Evolutionary conservation across 805 yeast species (phyloP).

Genomic region (Hanseniaspora opuntiae): DNA sequence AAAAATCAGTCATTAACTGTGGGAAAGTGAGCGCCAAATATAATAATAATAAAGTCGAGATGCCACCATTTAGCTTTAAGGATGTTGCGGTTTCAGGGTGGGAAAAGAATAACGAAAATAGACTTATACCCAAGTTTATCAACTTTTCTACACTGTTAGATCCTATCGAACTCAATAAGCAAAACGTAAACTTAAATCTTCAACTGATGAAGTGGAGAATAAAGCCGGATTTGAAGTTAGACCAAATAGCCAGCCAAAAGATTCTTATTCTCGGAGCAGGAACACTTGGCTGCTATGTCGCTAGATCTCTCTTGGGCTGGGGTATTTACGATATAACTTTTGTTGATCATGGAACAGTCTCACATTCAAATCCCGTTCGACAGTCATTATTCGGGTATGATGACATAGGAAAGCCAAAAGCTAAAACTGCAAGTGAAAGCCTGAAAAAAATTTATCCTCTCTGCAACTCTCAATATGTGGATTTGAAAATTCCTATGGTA

Average conservation of each 20-base stretch:
- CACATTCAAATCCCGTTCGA: constrained; percentile 89
- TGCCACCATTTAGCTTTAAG: not conserved
- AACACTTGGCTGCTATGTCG: constrained; percentile 83
- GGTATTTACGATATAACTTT: constrained; percentile 77
- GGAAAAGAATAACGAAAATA: constrained; percentile 69
- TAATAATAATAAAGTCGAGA: constrained; percentile 15
- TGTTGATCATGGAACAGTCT: constrained; percentile 79
- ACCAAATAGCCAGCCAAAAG: constrained; percentile 42
- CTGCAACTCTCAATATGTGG: constrained; percentile 48
- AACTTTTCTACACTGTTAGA: constrained; percentile 71
- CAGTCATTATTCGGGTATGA: constrained; percentile 74
- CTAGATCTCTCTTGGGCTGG: constrained; percentile 84
- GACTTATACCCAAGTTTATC: constrained; percentile 68
- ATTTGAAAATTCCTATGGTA: constrained; percentile 82
- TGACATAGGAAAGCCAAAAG: constrained; percentile 79
- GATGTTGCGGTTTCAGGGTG: constrained; percentile 58
- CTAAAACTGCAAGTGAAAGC: constrained; percentile 61
- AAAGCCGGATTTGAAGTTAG: constrained; percentile 68
- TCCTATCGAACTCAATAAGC: constrained; percentile 72
- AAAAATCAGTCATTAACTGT: constrained; percentile 22
- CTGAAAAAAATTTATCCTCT: constrained; percentile 67
- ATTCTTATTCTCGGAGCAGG: constrained; percentile 89
- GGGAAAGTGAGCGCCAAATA: constrained; percentile 23
- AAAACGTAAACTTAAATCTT: constrained; percentile 81
- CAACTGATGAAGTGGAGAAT: constrained; percentile 95